Base-by-base conservation (phyloP, 345 rosid genomes). In the Abelmoschus esculentus region DNA sequence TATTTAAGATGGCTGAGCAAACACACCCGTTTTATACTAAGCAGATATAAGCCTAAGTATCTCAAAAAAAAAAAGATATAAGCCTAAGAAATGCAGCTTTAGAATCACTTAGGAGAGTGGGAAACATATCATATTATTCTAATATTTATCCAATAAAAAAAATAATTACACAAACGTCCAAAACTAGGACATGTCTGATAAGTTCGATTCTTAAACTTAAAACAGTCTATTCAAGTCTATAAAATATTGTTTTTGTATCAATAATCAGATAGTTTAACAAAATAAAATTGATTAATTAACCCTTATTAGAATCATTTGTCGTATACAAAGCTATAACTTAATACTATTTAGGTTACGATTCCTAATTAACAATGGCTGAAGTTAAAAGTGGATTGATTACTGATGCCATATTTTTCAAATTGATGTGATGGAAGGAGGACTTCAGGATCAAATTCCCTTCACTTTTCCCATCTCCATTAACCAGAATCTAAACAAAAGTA, bases 361-460 rank as follows among this genome's bases (percentile, higher is more conserved):
- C 81, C 58, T 2, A 52, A 14, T 22, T 3, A 52, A 10, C 22
- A 13, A 26, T 66, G 47, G 58, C 22, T 47, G n/a, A 65, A 57
- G 50, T 14, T 17, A 7, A 42, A 52, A 54, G 7, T 47, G 46
- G 52, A 47, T 11, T 47, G 52, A 32, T 8, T 54, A 28, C 58
- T 73, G 61, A 73, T 26, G 17, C 32, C 22, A 28, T 5, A 19
- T 78, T 67, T 60, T 61, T 73, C 74, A 72, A 71, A 73, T 18
- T 22, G 83, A 73, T 70, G 64, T 34, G 72, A 60, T 70, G 76
- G 53, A 69, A 55, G 22, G n/a, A 54, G 11, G 29, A 32, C 15
- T 2, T 75, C 18, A 50, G 83, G 78, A 79, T 76, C 77, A 55
- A 67, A 74, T 84, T 80, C 84, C 56, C 44, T 17, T 7, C 8